A percentile compares a stretch with the other conserved stretches of the same genome.
Evolutionary conservation across 2,329 filamentous ascomycete genomes (phyloP).

Genomic region (Colletotrichum plurivorum): DNA sequence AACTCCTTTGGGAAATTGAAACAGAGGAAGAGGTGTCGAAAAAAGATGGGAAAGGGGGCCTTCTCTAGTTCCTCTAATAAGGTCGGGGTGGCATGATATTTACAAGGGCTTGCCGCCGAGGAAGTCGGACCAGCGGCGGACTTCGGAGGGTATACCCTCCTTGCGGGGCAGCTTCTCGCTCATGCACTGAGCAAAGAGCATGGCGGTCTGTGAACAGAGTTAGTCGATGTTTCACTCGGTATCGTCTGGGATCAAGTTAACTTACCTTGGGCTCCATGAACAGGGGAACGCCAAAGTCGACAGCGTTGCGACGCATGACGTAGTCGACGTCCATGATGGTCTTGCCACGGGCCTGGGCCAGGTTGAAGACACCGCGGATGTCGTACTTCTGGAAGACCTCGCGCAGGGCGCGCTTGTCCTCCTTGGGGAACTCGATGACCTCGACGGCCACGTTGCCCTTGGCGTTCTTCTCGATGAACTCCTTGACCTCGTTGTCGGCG

Average conservation of each 20-base stretch:
- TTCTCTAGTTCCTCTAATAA: background rate
- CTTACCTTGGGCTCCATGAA: conserved; percentile 98
- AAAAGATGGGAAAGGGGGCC: background rate
- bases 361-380: conserved; percentile 95
- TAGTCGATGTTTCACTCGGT: conserved; percentile 44
- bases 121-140: conserved; percentile 95
- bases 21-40: background rate
- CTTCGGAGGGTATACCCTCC: conserved; percentile 91
- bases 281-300: conserved; percentile 96
- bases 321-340: conserved; percentile 94
- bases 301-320: conserved; percentile 97
- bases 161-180: conserved; percentile 92
- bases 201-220: conserved; percentile 78
- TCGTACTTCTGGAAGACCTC: conserved; percentile 98
- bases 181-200: conserved; percentile 97
- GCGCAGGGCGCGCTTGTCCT: conserved; percentile 93
- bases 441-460: conserved; percentile 81
- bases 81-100: conserved; percentile 45
- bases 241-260: background rate
- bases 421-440: conserved; percentile 96
- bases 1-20: conserved; percentile 24
- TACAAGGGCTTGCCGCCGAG: conserved; percentile 88
- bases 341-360: conserved; percentile 87
- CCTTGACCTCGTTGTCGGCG: conserved; percentile 84
- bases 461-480: conserved; percentile 80